Percentiles rank a stretch among this genome's conserved stretches.
Conservation (phyloP, 2,329 filamentous ascomycete genomes). For the Penicillium palitans region DNA sequence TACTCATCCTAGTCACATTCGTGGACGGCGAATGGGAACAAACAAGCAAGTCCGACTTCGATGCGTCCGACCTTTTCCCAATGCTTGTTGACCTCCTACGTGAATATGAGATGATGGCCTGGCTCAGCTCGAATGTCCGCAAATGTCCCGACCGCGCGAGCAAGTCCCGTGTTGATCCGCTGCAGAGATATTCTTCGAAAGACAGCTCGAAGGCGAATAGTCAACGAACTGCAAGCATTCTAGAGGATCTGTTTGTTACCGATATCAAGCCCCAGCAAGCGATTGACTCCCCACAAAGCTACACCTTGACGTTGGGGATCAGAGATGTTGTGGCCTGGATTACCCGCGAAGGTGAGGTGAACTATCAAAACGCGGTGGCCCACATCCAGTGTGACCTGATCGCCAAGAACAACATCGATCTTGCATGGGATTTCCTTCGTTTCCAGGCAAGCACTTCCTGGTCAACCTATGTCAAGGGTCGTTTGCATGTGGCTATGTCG, state of each 20-base stretch:
- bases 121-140: slow-evolving; percentile 56
- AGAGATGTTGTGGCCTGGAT: slow-evolving; percentile 48
- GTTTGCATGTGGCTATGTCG: slow-evolving; percentile 71
- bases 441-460: slow-evolving; percentile 60
- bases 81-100: slow-evolving; percentile 69
- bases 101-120: slow-evolving; percentile 68
- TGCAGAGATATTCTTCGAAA: slow-evolving; percentile 28
- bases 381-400: slow-evolving; percentile 69
- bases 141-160: slow-evolving; percentile 31
- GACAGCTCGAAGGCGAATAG: slow-evolving; percentile 24
- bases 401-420: slow-evolving; percentile 65
- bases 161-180: slow-evolving; percentile 26
- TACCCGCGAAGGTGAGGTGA: slow-evolving; percentile 55
- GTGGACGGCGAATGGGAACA: slow-evolving; percentile 80
- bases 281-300: slow-evolving; percentile 43
- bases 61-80: slow-evolving; percentile 58
- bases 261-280: slow-evolving; percentile 46
- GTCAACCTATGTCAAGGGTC: slow-evolving; percentile 77
- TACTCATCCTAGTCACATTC: slow-evolving; percentile 80
- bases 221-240: slow-evolving; percentile 38
- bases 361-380: slow-evolving; percentile 62
- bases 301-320: slow-evolving; percentile 45
- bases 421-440: slow-evolving; percentile 66
- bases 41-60: slow-evolving; percentile 69
- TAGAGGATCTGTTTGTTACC: slow-evolving; percentile 48